phyloP scores from a whole-genome alignment of 352 stramenopile species.

The Phytopythium cucurbitacearum region DNA sequence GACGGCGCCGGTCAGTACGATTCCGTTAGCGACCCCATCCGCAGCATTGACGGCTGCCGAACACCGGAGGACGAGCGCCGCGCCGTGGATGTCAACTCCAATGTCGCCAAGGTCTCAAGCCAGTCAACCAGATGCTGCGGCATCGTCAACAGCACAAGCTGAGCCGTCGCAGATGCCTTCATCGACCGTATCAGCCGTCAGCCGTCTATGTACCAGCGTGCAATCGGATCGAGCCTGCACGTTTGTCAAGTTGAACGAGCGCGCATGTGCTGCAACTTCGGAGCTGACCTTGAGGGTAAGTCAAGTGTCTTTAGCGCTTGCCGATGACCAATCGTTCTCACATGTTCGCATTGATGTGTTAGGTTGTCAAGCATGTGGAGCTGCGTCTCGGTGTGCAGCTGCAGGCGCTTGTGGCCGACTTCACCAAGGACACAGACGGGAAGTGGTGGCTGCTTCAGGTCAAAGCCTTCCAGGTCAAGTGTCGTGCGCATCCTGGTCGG shows the following conservation, averaged over 20 bases:
- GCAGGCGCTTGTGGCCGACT: constrained; percentile 67
- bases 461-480: constrained; percentile 67
- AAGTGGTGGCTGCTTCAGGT: constrained; percentile 80
- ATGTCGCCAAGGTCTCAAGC: neutral
- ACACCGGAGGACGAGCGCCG: neutral
- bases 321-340: neutral
- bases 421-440: constrained; percentile 57
- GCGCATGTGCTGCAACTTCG: constrained; percentile 53
- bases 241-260: constrained; percentile 79
- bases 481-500: constrained; percentile 23
- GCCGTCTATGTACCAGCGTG: constrained; percentile 56
- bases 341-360: neutral
- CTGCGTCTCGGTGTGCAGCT: constrained; percentile 52
- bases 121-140: neutral
- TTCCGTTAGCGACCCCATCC: neutral
- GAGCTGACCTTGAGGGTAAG: constrained; percentile 68
- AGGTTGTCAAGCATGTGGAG: constrained; percentile 78
- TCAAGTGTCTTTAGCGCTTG: neutral
- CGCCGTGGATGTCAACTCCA: neutral
- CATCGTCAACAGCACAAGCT: neutral
- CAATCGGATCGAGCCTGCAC: constrained; percentile 63
- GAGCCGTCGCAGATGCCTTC: constrained; percentile 2
- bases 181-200: constrained; percentile 18
- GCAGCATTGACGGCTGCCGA: neutral
- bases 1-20: neutral